Base-by-base conservation (phyloP, 179 eudicot species). In the Actinidia chinensis region DNA sequence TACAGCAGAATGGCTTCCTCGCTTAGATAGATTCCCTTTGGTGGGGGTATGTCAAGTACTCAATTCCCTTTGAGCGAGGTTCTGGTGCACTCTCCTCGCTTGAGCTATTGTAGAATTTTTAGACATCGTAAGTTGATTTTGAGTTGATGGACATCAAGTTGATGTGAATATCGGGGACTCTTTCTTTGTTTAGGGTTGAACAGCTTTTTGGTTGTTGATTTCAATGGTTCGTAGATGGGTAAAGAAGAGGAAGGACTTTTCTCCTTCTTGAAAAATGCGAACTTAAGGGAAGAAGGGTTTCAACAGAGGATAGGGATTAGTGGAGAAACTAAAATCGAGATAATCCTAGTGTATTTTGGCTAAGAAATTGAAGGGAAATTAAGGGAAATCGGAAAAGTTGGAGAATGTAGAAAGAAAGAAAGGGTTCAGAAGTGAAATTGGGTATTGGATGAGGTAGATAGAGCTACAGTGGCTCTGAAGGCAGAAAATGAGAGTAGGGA, bases 401-500 rank as follows among this genome's bases (percentile, higher is more conserved):
- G 25, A n/a, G 13, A 25, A 11, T 46, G 73, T 46, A 46, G 44
- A 69, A 47, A 25, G 52, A 20, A 11, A 46, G n/a, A n/a, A n/a
- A n/a, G n/a, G n/a, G n/a, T n/a, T n/a, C n/a, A n/a, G n/a, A n/a
- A n/a, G n/a, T n/a, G n/a, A n/a, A n/a, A n/a, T 55, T 33, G 56
- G 56, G 42, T 47, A 4, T 20, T 48, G n/a, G 28, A 43, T n/a
- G 14, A 25, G 23, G 23, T 10, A 46, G n/a, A n/a, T n/a, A n/a
- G n/a, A n/a, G n/a, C n/a, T 68, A 68, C 52, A 68, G n/a, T 68
- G 73, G 54, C 73, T 33, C 46, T 50, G 0, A 44, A 42, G 48
- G 40, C 48, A 0, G n/a, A 64, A 64, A 33, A 15, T 10, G 2
- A 36, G 13, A 4, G 68, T 9, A 28, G 68, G 46, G 68, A 6